Base-by-base conservation (phyloP, 176 grass and related monocot species). In the Avena sativa region DNA sequence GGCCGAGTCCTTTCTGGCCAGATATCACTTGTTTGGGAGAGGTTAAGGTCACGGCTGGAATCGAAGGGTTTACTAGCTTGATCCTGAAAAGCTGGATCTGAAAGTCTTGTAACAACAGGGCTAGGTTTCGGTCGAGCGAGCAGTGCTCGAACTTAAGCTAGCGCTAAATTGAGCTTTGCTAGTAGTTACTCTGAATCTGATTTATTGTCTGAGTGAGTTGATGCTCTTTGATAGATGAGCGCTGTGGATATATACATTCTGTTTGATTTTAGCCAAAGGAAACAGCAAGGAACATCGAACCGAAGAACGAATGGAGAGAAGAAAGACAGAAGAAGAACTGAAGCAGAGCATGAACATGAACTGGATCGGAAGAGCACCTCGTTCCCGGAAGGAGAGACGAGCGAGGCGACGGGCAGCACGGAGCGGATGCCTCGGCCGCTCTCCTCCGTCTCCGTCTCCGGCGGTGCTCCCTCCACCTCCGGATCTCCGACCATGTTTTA, bases 301-400 rank as follows among this genome's bases (percentile, higher is more conserved):
- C 13, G 10, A 70, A 62, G 52, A 79, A 79, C 10, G 19, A 47
- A 6, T 8, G 40, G 1, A 8, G 12, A 32, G 3, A 6, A 53
- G 9, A 16, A 13, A 71, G 57, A 67, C 0, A 36, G 5, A 34
- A n/a, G 28, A 9, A 56, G 13, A 30, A 30, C 30, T 12, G 60
- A 81, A 44, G 50, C 50, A 12, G n/a, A 16, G 19, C 46, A 3
- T 53, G 53, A 26, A 9, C 4, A 13, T 50, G 72, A 51, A 13
- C 1, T 17, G 59, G 53, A 55, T 40, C 5, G 14, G 38, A 15
- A 15, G 10, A 66, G 67, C 69, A 94, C 92, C 92, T 94, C 84
- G 62, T 74, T 52, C 61, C 89, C 89, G 48, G 83, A 78, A 28
- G 92, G 87, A 64, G 62, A 84, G 84, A 87, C 12, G 1, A 94